These are phyloP conservation scores for Ostreobium quekettii DNA, from an alignment of 139 green algal species.

Conservation along the genomic window DNA sequence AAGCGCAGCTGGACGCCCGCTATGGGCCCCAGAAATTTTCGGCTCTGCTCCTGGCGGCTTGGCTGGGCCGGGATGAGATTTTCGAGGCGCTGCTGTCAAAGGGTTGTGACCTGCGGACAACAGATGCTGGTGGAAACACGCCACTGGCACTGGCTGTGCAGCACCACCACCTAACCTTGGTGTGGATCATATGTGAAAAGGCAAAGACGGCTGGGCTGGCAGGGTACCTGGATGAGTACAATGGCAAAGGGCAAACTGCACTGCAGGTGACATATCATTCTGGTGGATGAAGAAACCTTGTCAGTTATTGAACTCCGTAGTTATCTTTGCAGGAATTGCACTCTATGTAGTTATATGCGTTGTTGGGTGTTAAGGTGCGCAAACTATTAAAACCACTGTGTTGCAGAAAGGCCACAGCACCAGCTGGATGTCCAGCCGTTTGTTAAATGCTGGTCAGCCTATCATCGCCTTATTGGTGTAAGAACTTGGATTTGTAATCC, in stretches of 20 bases:
- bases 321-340: no score
- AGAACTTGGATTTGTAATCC: no score
- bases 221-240: background rate
- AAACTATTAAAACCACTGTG: no score
- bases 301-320: no score
- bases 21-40: constrained; percentile 5
- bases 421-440: no score
- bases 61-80: constrained; percentile 10
- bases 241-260: constrained; percentile 15
- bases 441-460: no score
- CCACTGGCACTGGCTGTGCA: background rate
- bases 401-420: no score
- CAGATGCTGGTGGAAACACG: constrained; percentile 15
- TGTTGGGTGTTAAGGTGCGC: no score
- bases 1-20: background rate
- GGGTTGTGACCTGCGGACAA: background rate
- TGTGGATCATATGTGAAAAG: constrained; percentile 13
- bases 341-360: no score
- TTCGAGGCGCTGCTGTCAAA: constrained; percentile 10
- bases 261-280: constrained; percentile 10
- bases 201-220: background rate
- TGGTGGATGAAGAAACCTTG: no score
- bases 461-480: no score
- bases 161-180: background rate
- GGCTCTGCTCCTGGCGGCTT: constrained; percentile 9